A percentile compares a stretch with the other conserved stretches of the same genome.
Conservation (phyloP, 108 stramenopile species). For the Cyclotella kingstonii region DNA sequence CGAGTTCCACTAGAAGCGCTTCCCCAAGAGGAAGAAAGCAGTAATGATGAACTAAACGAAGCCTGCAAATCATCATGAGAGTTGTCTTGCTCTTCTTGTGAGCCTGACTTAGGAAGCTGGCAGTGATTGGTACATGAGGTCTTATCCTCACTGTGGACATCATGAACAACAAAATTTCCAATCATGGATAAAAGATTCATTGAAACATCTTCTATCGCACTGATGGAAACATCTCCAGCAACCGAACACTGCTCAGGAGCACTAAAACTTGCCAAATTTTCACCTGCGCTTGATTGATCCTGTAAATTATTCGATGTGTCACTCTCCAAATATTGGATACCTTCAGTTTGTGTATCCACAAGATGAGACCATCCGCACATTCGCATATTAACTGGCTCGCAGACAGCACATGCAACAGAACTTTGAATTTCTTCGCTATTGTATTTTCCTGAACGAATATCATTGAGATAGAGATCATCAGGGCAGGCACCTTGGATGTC, state of each 20-base stretch:
- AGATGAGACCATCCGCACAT: conserved; percentile 29
- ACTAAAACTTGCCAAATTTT: not conserved
- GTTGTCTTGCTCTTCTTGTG: not conserved
- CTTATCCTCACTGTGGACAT: conserved; percentile 3
- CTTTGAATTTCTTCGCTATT: not conserved
- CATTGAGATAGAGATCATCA: not conserved
- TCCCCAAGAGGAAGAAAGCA: conserved; percentile 30
- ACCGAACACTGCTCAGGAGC: not conserved
- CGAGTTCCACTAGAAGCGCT: conserved; percentile 23
- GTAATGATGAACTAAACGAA: conserved; percentile 13
- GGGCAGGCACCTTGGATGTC: not conserved
- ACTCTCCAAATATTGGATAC: not conserved
- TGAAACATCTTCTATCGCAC: conserved; percentile 26
- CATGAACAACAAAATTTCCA: conserved; percentile 4
- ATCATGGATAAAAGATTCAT: conserved; percentile 11
- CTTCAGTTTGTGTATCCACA: conserved; percentile 1
- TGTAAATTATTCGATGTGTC: not conserved
- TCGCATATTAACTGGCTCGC: conserved; percentile 21
- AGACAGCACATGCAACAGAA: conserved; percentile 15
- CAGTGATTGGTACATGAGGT: not conserved
- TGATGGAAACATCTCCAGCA: conserved; percentile 2
- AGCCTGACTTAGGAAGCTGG: not conserved
- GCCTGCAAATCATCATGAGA: conserved; percentile 8
- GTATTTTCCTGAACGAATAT: not conserved
- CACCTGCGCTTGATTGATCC: not conserved